These are phyloP conservation scores for Beta vulgaris DNA, from an alignment of 148 eudicot species.

Conservation along the genomic window DNA sequence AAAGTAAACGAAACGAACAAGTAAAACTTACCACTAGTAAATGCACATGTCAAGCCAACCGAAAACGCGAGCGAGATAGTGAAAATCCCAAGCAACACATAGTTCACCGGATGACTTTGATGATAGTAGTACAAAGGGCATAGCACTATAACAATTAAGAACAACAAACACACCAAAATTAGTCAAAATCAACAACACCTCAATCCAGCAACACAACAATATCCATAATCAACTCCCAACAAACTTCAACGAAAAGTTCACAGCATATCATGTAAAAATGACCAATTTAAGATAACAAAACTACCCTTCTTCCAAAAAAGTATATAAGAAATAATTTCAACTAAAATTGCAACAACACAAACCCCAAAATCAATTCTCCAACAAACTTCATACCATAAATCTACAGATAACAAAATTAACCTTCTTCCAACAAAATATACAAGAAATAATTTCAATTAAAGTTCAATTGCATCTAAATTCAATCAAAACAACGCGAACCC, in stretches of 20 bases:
- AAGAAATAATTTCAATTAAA: background rate
- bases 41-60: slow-evolving; percentile 64
- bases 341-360: no score
- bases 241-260: no score
- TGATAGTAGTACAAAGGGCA: slow-evolving; percentile 59
- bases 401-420: no score
- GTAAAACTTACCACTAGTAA: slow-evolving; percentile 43
- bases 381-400: no score
- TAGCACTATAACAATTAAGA: slow-evolving; percentile 42
- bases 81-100: slow-evolving; percentile 58
- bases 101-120: slow-evolving; percentile 60
- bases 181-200: no score
- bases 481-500: background rate
- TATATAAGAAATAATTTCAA: no score
- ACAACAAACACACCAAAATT: slow-evolving; percentile 9
- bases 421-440: background rate
- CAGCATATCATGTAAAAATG: no score
- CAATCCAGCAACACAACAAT: no score
- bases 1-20: background rate
- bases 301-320: no score
- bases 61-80: slow-evolving; percentile 48
- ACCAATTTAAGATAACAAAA: no score
- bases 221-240: no score
- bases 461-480: background rate
- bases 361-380: no score